Evolutionary conservation across 176 grass and related monocot genomes (phyloP).

Genomic region (Phyllostachys edulis): DNA sequence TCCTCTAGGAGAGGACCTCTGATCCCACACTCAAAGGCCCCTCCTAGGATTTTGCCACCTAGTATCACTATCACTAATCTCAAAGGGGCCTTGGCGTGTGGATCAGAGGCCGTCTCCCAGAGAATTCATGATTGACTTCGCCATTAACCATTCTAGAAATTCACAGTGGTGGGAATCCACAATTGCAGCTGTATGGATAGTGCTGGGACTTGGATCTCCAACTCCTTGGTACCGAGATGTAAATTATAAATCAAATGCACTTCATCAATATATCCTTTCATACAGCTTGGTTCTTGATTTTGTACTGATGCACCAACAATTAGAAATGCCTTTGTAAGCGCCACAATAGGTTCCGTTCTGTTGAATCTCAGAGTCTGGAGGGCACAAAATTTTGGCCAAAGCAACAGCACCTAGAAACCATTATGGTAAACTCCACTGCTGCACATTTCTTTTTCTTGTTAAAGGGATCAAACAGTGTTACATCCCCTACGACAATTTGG

Average conservation of each 20-base stretch:
- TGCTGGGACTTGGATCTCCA: neutral
- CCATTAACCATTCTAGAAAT: neutral
- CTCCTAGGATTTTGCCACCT: no score
- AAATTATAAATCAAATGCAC: neutral
- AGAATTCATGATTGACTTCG: neutral
- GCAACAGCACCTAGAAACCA: neutral
- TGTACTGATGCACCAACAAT: neutral
- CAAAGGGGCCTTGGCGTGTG: no score
- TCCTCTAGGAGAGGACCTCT: no score
- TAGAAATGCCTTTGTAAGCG: neutral
- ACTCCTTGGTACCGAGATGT: neutral
- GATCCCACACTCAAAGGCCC: no score
- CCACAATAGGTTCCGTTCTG: neutral
- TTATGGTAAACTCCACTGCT: neutral
- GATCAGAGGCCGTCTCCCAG: no score
- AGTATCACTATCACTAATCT: no score
- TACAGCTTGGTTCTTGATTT: neutral
- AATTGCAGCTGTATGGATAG: neutral
- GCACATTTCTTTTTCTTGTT: neutral
- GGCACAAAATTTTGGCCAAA: neutral
- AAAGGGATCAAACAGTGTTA: neutral
- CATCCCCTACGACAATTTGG: neutral
- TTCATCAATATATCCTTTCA: neutral
- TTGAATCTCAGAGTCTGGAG: neutral
- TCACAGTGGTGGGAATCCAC: neutral